A percentile compares a stretch with the other conserved stretches of the same genome.
Evolutionary conservation across 2,329 filamentous ascomycete species (phyloP).

Genomic region (Thelonectria blattea): DNA sequence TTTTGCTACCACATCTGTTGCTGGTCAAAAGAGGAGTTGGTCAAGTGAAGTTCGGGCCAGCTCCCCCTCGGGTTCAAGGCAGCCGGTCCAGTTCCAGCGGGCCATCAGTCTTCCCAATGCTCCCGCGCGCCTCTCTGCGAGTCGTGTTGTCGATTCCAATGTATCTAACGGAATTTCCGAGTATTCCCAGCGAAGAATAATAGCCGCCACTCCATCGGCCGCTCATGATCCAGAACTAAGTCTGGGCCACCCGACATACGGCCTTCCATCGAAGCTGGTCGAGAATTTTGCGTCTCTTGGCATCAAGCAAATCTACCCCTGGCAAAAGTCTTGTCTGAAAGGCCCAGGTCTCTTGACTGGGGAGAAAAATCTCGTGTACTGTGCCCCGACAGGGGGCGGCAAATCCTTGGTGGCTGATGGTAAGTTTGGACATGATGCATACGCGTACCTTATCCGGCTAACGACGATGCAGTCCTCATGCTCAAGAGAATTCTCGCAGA

Average conservation of each 20-base stretch:
- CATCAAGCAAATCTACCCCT: constrained; percentile 77
- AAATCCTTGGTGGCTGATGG: constrained; percentile 75
- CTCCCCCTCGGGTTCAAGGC: constrained; percentile 1
- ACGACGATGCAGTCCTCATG: constrained; percentile 63
- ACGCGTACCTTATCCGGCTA: constrained; percentile 14
- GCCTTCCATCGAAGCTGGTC: constrained; percentile 64
- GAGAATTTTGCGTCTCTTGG: constrained; percentile 69
- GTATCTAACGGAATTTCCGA: constrained; percentile 48
- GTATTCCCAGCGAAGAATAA: constrained; percentile 61
- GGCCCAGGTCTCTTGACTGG: constrained; percentile 70
- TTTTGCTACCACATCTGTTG: constrained; percentile 48
- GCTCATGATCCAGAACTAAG: constrained; percentile 62
- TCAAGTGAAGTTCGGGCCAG: constrained; percentile 31
- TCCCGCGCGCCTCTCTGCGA: constrained; percentile 46
- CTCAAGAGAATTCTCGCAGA: constrained; percentile 72
- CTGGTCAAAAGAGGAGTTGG: constrained; percentile 56
- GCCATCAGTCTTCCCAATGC: constrained; percentile 42
- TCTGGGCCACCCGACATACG: constrained; percentile 68
- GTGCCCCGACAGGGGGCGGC: constrained; percentile 77
- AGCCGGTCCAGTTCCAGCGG: constrained; percentile 42
- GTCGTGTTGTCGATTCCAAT: constrained; percentile 51
- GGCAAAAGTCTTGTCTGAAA: constrained; percentile 77
- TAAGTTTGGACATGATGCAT: constrained; percentile 34
- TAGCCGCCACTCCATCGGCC: constrained; percentile 61
- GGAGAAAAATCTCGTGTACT: constrained; percentile 76